Evolutionary conservation across 495 filamentous ascomycete genomes (phyloP).

Genomic region (Xylaria castorea): DNA sequence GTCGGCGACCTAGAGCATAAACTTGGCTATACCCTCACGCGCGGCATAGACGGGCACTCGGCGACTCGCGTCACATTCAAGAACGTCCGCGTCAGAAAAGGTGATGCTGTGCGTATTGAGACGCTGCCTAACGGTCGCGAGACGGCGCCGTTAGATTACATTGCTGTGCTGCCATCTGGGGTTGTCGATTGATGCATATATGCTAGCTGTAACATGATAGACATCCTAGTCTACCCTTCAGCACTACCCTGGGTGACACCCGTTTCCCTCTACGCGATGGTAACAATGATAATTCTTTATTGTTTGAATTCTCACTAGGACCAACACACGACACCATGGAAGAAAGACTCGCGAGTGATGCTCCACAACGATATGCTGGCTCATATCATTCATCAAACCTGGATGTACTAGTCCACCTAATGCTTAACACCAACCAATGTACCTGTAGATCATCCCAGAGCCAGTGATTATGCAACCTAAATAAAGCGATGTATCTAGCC

Average conservation of each 20-base stretch:
- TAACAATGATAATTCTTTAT: neutral
- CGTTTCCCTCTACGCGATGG: neutral
- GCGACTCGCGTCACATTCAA: conserved; percentile 67
- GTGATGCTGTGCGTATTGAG: conserved; percentile 65
- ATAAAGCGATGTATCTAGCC: neutral
- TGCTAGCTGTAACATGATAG: neutral
- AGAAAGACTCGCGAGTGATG: neutral
- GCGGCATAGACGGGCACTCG: conserved; percentile 67
- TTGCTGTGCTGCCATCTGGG: conserved; percentile 64
- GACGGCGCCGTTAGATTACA: conserved; percentile 70
- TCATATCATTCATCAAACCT: neutral
- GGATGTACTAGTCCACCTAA: neutral
- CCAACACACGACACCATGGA: neutral
- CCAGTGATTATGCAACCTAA: neutral
- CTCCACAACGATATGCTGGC: neutral
- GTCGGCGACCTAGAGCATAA: conserved; percentile 61
- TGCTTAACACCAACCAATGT: conserved; percentile 12
- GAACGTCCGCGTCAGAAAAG: conserved; percentile 56
- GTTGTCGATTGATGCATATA: conserved; percentile 59
- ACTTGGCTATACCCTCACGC: conserved; percentile 62
- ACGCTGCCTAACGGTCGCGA: conserved; percentile 65
- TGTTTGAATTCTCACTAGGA: neutral
- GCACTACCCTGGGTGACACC: neutral
- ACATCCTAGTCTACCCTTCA: neutral
- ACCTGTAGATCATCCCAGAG: neutral